phyloP scores from a whole-genome alignment of 495 filamentous ascomycete genomes.

The Saxophila tyrrhenica region DNA sequence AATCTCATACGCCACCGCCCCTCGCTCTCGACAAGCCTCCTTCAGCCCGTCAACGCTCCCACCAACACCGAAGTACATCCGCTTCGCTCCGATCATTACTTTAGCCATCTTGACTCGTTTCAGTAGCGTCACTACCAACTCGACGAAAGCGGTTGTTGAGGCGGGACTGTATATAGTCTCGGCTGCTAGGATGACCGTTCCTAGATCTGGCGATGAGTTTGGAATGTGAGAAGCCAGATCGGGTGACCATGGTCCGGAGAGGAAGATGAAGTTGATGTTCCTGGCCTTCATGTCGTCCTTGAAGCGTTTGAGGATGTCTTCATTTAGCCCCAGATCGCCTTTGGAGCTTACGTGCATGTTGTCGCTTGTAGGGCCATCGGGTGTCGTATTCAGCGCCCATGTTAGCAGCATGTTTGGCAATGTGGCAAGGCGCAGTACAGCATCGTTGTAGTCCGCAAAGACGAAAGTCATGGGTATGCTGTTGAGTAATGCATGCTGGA shows the following conservation, averaged over 20 bases:
- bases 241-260: slow-evolving; percentile 71
- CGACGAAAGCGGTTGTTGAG: slow-evolving; percentile 60
- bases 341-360: slow-evolving; percentile 25
- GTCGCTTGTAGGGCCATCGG: slow-evolving; percentile 7
- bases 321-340: slow-evolving; percentile 65
- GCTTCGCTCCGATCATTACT: slow-evolving; percentile 81
- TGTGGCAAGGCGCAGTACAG: slow-evolving; percentile 76
- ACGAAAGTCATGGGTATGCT: slow-evolving; percentile 45
- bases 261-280: slow-evolving; percentile 54
- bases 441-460: slow-evolving; percentile 80
- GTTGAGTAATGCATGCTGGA: slow-evolving; percentile 53
- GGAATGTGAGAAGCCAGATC: slow-evolving; percentile 28
- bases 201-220: slow-evolving; percentile 18
- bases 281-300: slow-evolving; percentile 41
- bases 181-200: slow-evolving; percentile 60
- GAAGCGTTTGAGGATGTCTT: slow-evolving; percentile 52
- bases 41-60: slow-evolving; percentile 87
- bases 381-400: slow-evolving; percentile 49
- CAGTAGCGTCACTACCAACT: slow-evolving; percentile 56
- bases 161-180: slow-evolving; percentile 92
- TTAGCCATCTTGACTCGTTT: slow-evolving; percentile 42
- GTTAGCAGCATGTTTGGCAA: slow-evolving; percentile 78
- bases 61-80: slow-evolving; percentile 92
- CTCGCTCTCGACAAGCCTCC: slow-evolving; percentile 43
- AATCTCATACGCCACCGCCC: slow-evolving; percentile 41